Evolutionary conservation across 2,329 filamentous ascomycete species (phyloP).

Genomic region (Ophiostoma ips): DNA sequence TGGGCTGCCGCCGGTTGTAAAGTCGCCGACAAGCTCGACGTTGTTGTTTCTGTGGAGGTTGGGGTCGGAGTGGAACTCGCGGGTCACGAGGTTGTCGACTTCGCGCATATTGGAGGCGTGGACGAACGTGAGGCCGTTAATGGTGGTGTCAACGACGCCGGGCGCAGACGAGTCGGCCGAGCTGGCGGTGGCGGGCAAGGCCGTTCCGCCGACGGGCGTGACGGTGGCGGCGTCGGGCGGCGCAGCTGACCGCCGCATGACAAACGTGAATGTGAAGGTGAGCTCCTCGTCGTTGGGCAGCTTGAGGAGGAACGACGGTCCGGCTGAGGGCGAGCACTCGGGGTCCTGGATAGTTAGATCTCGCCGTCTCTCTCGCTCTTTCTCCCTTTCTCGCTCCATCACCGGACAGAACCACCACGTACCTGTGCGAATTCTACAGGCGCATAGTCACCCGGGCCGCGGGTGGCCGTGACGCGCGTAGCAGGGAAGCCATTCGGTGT

Average conservation of each 20-base stretch:
- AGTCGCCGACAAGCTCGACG: conserved; percentile 89
- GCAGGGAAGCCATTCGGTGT: conserved; percentile 81
- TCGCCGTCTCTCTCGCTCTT: too few relatives aligned
- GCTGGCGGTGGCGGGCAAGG: conserved; percentile 6
- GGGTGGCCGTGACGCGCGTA: conserved; percentile 57
- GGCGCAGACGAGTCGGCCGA: conserved; percentile 11
- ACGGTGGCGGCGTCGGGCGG: neutral
- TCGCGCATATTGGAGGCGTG: conserved; percentile 77
- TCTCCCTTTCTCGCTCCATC: too few relatives aligned
- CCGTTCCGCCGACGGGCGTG: neutral
- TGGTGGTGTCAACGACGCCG: conserved; percentile 51
- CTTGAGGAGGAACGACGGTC: conserved; percentile 71
- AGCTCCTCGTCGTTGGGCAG: conserved; percentile 85
- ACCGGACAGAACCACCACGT: conserved; percentile 15
- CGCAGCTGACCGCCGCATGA: conserved; percentile 44
- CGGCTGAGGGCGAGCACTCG: conserved; percentile 39
- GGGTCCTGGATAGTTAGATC: conserved; percentile 48
- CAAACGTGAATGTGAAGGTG: conserved; percentile 82
- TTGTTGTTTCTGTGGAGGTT: conserved; percentile 97
- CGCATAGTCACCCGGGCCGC: conserved; percentile 57
- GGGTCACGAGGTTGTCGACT: conserved; percentile 82
- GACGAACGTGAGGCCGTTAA: conserved; percentile 84
- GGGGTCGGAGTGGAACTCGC: conserved; percentile 92
- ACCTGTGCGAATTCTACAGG: conserved; percentile 91
- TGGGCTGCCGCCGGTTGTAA: conserved; percentile 64